Base-by-base conservation (phyloP, 2,329 filamentous ascomycete genomes). In the Trichoderma semiorbis region DNA sequence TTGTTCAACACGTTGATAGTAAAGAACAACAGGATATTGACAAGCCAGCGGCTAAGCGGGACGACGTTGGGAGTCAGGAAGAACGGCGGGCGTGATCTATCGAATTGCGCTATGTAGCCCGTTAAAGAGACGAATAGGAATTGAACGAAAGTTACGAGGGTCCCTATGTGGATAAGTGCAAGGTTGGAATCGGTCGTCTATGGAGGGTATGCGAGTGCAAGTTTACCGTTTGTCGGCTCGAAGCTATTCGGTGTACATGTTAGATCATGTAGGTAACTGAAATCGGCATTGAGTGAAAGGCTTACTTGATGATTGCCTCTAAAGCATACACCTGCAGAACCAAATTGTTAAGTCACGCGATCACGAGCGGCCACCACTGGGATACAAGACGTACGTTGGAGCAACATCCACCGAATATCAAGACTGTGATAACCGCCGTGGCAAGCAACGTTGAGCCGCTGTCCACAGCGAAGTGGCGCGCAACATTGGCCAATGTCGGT, bases 371-470 rank as follows among this genome's bases (percentile, higher is more conserved):
- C 11, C 5, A 21, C 26, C 24, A 32, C 12, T 18, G 34, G n/a
- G 11, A 30, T 18, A 28, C 3, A 21, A 57, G 30, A 69, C 90
- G 82, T 84, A 95, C 95, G 86, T 97, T 97, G 43, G 93, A 94
- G 83, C 95, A 97, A 80, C 94, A 97, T 34, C 96, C 96, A 66
- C 96, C 96, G 81, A 99, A 98, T 72, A 99, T 98, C 75, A 98
- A 87, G 66, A 87, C 87, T 72, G 95, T 86, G 87, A 97, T 97
- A 71, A 87, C 85, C 26, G 86, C 84, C 60, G 91, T 84, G 71
- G 88, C 87, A 47, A 93, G 81, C 87, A 82, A 64, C 32, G 79
- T 62, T 50, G 65, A 57, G 26, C 72, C 69, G 26, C 68, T 62
- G 30, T 69, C 55, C 28, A 53, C 28, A 28, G 57, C 67, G 24